A percentile compares a stretch with the other conserved stretches of the same genome.
Conservation (phyloP, 1,284 basidiomycete species). For the Pisolithus thermaeus region DNA sequence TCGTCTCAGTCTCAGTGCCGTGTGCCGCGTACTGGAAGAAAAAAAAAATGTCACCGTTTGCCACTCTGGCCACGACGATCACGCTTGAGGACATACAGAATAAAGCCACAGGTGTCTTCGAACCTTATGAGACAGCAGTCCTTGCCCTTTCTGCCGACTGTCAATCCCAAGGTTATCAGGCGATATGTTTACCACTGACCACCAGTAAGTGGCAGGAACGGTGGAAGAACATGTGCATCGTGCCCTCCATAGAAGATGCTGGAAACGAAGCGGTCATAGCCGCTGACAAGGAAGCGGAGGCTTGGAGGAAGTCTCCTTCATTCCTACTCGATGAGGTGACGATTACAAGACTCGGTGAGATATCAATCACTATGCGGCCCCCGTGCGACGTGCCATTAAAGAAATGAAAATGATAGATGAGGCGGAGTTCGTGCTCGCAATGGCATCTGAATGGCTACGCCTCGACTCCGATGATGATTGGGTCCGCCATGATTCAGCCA, state of each 20-base stretch:
- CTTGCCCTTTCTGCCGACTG: constrained; percentile 46
- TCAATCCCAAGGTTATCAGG: constrained; percentile 54
- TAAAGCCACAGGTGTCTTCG: constrained; percentile 10
- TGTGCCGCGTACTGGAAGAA: constrained; percentile 11
- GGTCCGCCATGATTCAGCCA: constrained; percentile 93
- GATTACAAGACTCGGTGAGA: constrained; percentile 74
- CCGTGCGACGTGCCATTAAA: constrained; percentile 15
- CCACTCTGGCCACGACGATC: constrained; percentile 33
- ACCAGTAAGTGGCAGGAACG: constrained; percentile 82
- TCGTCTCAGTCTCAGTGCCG: background rate
- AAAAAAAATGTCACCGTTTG: constrained; percentile 20
- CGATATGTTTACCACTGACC: constrained; percentile 79
- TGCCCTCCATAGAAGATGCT: constrained; percentile 38
- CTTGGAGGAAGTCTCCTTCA: constrained; percentile 79
- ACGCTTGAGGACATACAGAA: constrained; percentile 36
- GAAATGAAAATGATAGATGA: constrained; percentile 56
- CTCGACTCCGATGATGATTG: constrained; percentile 91
- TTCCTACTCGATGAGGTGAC: constrained; percentile 87
- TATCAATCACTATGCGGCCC: constrained; percentile 13
- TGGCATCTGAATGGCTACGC: constrained; percentile 93
- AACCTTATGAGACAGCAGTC: constrained; percentile 39
- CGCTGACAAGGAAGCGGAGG: constrained; percentile 74
- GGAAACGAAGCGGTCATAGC: constrained; percentile 43
- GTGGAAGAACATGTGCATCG: constrained; percentile 87
- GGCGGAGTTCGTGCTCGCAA: constrained; percentile 68